Conservation (phyloP, 805 yeast genomes). For the Ogataea minuta region DNA sequence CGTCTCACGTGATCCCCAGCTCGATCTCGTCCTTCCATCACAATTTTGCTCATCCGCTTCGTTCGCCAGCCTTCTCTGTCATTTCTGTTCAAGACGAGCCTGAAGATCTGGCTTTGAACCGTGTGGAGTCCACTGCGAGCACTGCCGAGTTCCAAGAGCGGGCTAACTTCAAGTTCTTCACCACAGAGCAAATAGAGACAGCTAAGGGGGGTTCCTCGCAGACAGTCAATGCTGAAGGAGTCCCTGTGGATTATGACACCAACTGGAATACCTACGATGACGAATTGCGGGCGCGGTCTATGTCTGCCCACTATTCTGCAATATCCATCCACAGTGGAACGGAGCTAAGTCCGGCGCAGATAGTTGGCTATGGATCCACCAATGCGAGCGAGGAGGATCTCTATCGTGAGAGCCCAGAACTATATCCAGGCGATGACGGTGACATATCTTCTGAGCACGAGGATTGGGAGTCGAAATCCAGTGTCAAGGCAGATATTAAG, state of each 20-base stretch:
- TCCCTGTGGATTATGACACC: slow-evolving; percentile 68
- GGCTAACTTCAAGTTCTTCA: slow-evolving; percentile 72
- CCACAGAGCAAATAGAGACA: slow-evolving; percentile 74
- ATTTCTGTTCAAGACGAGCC: slow-evolving; percentile 10
- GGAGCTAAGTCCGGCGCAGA: slow-evolving; percentile 2
- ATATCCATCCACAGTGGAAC: slow-evolving; percentile 3
- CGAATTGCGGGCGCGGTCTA: slow-evolving; percentile 27
- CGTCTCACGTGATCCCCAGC: slow-evolving; percentile 71
- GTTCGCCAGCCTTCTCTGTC: slow-evolving; percentile 25
- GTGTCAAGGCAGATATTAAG: slow-evolving; percentile 27
- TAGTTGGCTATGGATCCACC: slow-evolving; percentile 16
- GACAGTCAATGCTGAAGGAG: slow-evolving; percentile 22
- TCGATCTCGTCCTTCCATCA: slow-evolving; percentile 75
- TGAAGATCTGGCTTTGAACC: slow-evolving; percentile 34
- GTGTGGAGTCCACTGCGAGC: slow-evolving; percentile 38
- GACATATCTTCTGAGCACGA: slow-evolving; percentile 16
- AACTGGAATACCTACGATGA: slow-evolving; percentile 69
- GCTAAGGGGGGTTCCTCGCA: slow-evolving; percentile 90
- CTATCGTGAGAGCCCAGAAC: slow-evolving; percentile 16
- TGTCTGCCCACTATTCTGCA: slow-evolving; percentile 8
- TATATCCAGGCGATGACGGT: slow-evolving; percentile 23
- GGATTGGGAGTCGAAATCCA: slow-evolving; percentile 13
- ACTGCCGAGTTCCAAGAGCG: slow-evolving; percentile 36
- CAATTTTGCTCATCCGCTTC: slow-evolving; percentile 13
- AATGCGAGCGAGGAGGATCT: slow-evolving; percentile 22